Conservation (phyloP, 305 asterid genomes). For the Fraxinus ornus region DNA sequence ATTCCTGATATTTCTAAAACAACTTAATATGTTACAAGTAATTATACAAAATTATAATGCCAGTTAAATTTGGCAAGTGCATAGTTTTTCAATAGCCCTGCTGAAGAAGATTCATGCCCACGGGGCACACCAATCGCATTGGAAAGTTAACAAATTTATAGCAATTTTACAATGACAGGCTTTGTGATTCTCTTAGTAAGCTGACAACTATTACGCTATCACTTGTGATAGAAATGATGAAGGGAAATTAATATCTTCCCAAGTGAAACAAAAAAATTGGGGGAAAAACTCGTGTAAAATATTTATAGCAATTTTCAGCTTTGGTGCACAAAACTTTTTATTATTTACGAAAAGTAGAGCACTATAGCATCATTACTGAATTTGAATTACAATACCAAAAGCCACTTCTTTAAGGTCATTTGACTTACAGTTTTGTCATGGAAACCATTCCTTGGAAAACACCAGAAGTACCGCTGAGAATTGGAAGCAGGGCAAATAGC, state of each 20-base stretch:
- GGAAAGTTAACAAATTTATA: background rate
- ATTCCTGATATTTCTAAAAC: background rate
- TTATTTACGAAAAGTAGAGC: conserved; percentile 6
- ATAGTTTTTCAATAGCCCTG: background rate
- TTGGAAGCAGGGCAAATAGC: conserved; percentile 84
- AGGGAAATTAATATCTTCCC: background rate
- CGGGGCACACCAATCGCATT: background rate
- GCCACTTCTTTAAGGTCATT: conserved; percentile 9
- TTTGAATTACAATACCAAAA: conserved; percentile 16
- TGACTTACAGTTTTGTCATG: conserved; percentile 65
- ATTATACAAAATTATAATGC: background rate
- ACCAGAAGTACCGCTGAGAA: conserved; percentile 81
- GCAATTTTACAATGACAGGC: background rate
- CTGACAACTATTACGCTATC: background rate
- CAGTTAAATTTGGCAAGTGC: background rate
- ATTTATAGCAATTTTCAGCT: conserved; percentile 12
- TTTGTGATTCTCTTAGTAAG: background rate
- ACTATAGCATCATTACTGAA: conserved; percentile 17
- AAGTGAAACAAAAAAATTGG: background rate
- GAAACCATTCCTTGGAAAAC: conserved; percentile 70
- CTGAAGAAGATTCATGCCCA: background rate
- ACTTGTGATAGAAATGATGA: background rate
- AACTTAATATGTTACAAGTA: background rate
- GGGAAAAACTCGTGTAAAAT: background rate
- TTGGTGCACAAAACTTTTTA: background rate